A percentile compares a stretch with the other conserved stretches of the same genome.
phyloP scores from a whole-genome alignment of 2,329 filamentous ascomycete species.

The Beauveria sp. region DNA sequence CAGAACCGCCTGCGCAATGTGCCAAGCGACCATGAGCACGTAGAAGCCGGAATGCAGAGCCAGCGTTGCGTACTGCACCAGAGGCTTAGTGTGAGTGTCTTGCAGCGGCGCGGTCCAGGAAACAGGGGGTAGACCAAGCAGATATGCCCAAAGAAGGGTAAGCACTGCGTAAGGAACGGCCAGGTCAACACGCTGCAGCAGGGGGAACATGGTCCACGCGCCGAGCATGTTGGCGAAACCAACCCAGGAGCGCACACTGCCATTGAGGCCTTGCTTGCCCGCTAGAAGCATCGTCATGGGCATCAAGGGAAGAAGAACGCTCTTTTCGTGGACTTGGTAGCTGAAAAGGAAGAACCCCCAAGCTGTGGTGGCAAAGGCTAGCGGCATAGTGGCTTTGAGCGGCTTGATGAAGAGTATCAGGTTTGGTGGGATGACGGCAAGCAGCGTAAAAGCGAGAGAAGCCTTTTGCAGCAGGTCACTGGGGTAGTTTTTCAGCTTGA shows the following conservation, averaged over 20 bases:
- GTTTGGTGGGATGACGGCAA: constrained; percentile 72
- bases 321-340: constrained; percentile 98
- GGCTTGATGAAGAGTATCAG: constrained; percentile 72
- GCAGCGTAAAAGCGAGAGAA: constrained; percentile 67
- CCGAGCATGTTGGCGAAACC: constrained; percentile 91
- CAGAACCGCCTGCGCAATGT: constrained; percentile 64
- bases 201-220: constrained; percentile 87
- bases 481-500: constrained; percentile 77
- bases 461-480: constrained; percentile 64
- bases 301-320: constrained; percentile 81
- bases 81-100: constrained; percentile 27
- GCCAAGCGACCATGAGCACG: constrained; percentile 70
- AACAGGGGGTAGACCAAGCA: constrained; percentile 78
- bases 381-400: constrained; percentile 66
- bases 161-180: constrained; percentile 78
- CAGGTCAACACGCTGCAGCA: constrained; percentile 79
- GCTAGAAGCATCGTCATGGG: constrained; percentile 88
- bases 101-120: constrained; percentile 62
- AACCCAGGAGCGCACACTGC: constrained; percentile 77
- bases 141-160: constrained; percentile 81
- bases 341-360: constrained; percentile 98
- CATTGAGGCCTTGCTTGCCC: constrained; percentile 67
- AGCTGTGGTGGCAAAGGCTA: constrained; percentile 73
- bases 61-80: constrained; percentile 46
- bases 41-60: constrained; percentile 74